Evolutionary conservation across 139 green algal genomes (phyloP).

Genomic region (Penium margaritaceum): DNA sequence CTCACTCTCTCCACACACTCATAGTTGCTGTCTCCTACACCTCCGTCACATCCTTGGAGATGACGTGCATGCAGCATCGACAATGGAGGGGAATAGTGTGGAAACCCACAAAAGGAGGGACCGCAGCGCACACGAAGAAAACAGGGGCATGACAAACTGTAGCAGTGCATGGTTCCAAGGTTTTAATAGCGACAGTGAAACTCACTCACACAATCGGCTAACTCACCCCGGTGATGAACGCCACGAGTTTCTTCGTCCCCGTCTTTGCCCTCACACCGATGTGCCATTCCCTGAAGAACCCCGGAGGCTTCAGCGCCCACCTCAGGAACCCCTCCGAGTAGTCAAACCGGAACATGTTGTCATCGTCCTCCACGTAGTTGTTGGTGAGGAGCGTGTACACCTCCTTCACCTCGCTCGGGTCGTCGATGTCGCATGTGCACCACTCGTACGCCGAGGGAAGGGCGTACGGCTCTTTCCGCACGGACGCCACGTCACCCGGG

Average conservation of each 20-base stretch:
- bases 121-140: too few species aligned
- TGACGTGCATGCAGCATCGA: too few species aligned
- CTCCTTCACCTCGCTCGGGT: constrained; percentile 47
- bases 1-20: too few species aligned
- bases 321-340: constrained; percentile 77
- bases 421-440: constrained; percentile 77
- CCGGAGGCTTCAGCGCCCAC: constrained; percentile 83
- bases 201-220: too few species aligned
- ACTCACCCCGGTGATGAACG: constrained; percentile 87
- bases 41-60: too few species aligned
- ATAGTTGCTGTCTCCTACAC: too few species aligned
- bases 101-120: too few species aligned
- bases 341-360: constrained; percentile 92
- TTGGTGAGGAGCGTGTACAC: constrained; percentile 81
- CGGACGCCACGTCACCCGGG: constrained; percentile 65
- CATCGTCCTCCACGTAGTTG: constrained; percentile 98
- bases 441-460: constrained; percentile 83
- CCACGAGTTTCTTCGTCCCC: constrained; percentile 72
- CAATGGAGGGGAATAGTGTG: too few species aligned
- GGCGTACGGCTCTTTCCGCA: constrained; percentile 72
- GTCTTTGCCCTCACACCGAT: constrained; percentile 69
- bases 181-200: too few species aligned
- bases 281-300: constrained; percentile 73
- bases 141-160: too few species aligned
- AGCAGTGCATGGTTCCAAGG: too few species aligned